Conservation (phyloP, 768 basidiomycete genomes). For the Floccularia luteovirens region DNA sequence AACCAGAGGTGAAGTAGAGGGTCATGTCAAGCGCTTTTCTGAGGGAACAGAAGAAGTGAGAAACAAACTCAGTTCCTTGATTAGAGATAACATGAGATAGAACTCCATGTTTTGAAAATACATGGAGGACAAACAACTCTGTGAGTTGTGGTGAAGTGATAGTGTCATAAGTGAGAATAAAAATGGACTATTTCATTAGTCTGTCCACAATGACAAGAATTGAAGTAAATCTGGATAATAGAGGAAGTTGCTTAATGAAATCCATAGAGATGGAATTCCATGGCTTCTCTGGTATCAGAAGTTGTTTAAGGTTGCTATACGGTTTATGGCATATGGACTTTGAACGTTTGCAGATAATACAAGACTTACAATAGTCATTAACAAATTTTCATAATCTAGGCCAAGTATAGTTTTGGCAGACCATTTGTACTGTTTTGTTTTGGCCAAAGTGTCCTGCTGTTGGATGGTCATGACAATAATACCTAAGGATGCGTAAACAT, state of each 20-base stretch:
- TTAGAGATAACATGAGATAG: background rate
- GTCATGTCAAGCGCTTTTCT: background rate
- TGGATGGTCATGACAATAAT: slow-evolving; percentile 4
- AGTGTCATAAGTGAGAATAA: no score
- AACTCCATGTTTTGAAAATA: background rate
- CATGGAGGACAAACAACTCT: background rate
- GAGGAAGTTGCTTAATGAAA: slow-evolving; percentile 17
- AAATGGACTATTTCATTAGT: background rate
- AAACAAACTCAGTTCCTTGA: background rate
- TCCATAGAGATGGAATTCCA: slow-evolving; percentile 19
- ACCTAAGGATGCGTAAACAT: slow-evolving; percentile 1
- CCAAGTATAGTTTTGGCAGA: slow-evolving; percentile 10
- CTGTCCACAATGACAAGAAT: background rate
- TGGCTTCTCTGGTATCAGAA: slow-evolving; percentile 13
- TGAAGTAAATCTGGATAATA: background rate
- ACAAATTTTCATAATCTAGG: slow-evolving; percentile 8
- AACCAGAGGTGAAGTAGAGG: background rate
- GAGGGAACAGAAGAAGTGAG: background rate
- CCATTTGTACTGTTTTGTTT: slow-evolving; percentile 6
- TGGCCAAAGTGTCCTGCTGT: slow-evolving; percentile 8
- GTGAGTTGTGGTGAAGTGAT: background rate
- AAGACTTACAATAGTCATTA: slow-evolving; percentile 7
- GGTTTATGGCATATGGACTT: slow-evolving; percentile 6
- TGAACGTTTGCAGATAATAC: slow-evolving; percentile 7
- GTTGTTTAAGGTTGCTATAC: slow-evolving; percentile 10